Evolutionary conservation across 805 yeast species (phyloP), one percentile per base, ranked within the genome.

Genomic region (Candida andamanensis): DNA sequence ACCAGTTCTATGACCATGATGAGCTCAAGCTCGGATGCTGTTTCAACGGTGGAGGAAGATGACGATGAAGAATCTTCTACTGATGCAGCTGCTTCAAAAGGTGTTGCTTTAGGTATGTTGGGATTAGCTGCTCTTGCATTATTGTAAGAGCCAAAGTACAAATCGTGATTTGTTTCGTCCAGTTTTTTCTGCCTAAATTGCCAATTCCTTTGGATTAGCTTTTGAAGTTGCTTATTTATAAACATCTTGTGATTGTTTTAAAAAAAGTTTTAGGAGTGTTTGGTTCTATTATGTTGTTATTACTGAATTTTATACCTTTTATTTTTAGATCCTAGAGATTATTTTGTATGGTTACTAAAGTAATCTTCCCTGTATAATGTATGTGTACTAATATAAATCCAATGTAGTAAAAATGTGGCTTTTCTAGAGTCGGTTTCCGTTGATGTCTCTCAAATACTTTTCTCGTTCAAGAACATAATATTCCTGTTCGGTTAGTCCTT

Each of bases 401-500:
- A 23, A 17, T 8, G 8, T 19, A 19, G 11, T 8, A 19, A 19
- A 19, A 8, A 8, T 11, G 22, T 19, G 11, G 8, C 8, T 19
- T 25, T 12, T 10, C 24, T 24, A 33, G 9, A 39, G 29, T 27
- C 69, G 44, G 29, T 51, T 48, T 5, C 71, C 70, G 30, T 57
- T 58, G 10, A 66, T 41, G 36, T 66, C 72, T 29, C 45, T 47
- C 34, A 66, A 45, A 36, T 56, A 66, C 27, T 48, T 57, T 26
- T 66, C 69, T 39, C 52, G 57, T 26, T 65, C 70, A 30, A 65
- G 40, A 3, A 62, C 56, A 36, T 63, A 66, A 37, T 65, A 66
- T 38, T 66, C 72, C 43, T 43, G 47, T 26, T 63, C 70, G 11
- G 63, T 51, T 24, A 66, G 40, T 3, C 72, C 72, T 26, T 48